Base-by-base conservation (phyloP, 306 rosid species). In the Castanea crenata region DNA sequence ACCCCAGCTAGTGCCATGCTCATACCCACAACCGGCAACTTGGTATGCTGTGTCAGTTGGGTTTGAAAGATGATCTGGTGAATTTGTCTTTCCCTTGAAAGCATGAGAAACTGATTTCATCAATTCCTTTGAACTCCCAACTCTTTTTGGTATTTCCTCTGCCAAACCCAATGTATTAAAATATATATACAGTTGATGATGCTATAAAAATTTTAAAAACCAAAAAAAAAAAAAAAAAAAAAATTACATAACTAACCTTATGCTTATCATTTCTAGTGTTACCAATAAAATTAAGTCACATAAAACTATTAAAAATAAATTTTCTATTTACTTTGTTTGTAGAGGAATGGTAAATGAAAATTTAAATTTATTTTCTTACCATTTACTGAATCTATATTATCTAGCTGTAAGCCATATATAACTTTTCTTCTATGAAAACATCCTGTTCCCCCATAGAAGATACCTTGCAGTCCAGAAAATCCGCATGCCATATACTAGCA, bases 1-100 rank as follows among this genome's bases (percentile, higher is more conserved):
- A 2, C 97, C 97, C 98, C 98, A 93, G 2, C 27, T 55, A n/a
- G 92, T 88, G 68, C 80, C 83, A 52, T 38, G 44, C 71, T 91
- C 98, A 46, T 89, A 93, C 5, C 16, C 78, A 61, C 84, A 87
- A 38, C 78, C 41, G 35, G 90, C 82, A 8, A 93, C 93, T 55
- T 80, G 41, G 15, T 4, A 51, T 5, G 93, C 92, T 55, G 89
- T 83, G 67, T 90, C 88, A 7, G 82, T 27, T 25, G 23, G 73
- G 70, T 75, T 59, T 21, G 25, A 16, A 69, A 51, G 56, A 13
- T 49, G 55, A 35, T 55, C 20, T 0, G 65, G 67, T 1, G 61
- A n/a, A 55, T 2, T 16, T 80, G 81, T 57, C 6, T 64, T 77
- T n/a, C 79, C 92, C 19, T 79, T 76, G 77, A 90, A 84, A 38